Evolutionary conservation across 2,329 filamentous ascomycete genomes (phyloP).

Genomic region (Cytospora leucostoma): DNA sequence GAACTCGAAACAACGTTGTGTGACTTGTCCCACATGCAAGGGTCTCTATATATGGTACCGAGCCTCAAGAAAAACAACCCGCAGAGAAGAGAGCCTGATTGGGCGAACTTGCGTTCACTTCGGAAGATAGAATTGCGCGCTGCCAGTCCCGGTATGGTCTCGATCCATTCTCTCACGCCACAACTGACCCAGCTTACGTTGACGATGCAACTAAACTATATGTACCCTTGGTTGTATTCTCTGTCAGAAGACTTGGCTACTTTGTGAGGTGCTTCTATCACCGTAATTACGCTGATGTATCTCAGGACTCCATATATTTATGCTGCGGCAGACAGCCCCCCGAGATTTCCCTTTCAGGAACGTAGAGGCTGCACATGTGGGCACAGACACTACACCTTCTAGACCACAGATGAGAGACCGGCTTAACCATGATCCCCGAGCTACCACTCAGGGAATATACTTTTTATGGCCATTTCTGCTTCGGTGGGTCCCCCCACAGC

Average conservation of each 20-base stretch:
- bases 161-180: neutral
- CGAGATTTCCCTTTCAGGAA: slow-evolving; percentile 21
- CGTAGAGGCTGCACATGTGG: neutral
- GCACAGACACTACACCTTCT: neutral
- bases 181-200: neutral
- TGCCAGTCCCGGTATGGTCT: neutral
- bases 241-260: neutral
- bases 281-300: neutral
- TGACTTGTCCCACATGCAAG: neutral
- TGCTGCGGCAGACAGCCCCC: slow-evolving; percentile 11
- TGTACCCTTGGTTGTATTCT: neutral
- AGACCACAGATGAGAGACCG: neutral
- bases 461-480: neutral
- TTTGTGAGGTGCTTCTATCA: neutral
- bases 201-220: neutral
- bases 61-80: neutral
- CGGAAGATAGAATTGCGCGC: neutral
- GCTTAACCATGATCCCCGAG: neutral
- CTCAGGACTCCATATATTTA: slow-evolving; percentile 16
- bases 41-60: neutral
- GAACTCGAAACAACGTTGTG: neutral
- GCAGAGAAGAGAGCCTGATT: neutral
- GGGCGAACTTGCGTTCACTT: neutral
- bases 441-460: neutral
- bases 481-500: neutral